Percentiles rank a stretch among this genome's conserved stretches.
These are phyloP conservation scores for Tylopilus orsonianus DNA, from an alignment of 1,284 basidiomycete genomes.

Conservation along the genomic window DNA sequence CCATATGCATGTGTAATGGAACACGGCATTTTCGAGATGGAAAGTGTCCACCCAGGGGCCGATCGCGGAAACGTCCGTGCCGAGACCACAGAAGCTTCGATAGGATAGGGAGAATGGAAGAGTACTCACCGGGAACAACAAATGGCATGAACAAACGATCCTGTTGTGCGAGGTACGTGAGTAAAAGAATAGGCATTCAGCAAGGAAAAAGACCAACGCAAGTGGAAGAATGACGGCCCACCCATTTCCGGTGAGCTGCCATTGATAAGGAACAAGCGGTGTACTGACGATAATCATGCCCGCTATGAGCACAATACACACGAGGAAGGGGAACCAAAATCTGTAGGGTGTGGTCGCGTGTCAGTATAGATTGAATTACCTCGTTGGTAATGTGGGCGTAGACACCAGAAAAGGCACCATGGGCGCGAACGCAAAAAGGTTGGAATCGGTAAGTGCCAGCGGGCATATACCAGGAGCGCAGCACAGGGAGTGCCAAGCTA, in stretches of 20 bases:
- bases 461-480: not conserved
- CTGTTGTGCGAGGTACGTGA: slow-evolving; percentile 31
- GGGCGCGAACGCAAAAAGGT: not conserved
- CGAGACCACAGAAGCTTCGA: not conserved
- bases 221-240: slow-evolving; percentile 75
- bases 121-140: slow-evolving; percentile 63
- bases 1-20: not conserved
- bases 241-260: slow-evolving; percentile 57
- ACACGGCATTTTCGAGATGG: slow-evolving; percentile 2
- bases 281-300: slow-evolving; percentile 61
- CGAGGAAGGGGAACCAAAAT: slow-evolving; percentile 36
- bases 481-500: slow-evolving; percentile 31
- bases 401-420: not conserved
- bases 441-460: not conserved
- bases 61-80: slow-evolving; percentile 4
- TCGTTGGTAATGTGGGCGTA: slow-evolving; percentile 5
- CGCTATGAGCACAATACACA: slow-evolving; percentile 40
- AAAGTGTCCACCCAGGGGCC: not conserved
- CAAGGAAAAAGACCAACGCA: slow-evolving; percentile 41
- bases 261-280: slow-evolving; percentile 55
- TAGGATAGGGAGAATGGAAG: slow-evolving; percentile 4
- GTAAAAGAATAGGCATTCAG: not conserved
- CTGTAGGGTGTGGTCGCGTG: slow-evolving; percentile 18
- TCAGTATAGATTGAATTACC: slow-evolving; percentile 17
- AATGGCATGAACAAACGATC: slow-evolving; percentile 59